Evolutionary conservation across 306 rosid species (phyloP).

Genomic region (Cicer pinnatifidum): DNA sequence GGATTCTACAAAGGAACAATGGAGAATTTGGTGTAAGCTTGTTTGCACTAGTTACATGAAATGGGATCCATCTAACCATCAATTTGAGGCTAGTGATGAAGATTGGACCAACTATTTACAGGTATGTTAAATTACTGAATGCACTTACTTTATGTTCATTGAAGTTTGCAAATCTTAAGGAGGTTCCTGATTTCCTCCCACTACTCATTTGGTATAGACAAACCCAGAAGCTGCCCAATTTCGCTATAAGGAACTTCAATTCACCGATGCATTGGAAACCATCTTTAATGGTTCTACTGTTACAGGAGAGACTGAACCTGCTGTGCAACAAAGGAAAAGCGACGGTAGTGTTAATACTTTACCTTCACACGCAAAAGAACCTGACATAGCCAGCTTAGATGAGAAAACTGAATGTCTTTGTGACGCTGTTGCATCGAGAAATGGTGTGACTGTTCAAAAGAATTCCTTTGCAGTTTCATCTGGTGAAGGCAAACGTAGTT

Average conservation of each 20-base stretch:
- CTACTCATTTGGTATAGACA: conserved; percentile 49
- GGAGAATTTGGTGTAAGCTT: conserved; percentile 71
- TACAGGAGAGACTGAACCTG: conserved; percentile 50
- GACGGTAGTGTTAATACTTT: conserved; percentile 48
- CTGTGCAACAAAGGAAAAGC: conserved; percentile 41
- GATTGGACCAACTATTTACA: conserved; percentile 62
- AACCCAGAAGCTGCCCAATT: conserved; percentile 64
- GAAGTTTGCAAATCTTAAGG: conserved; percentile 13
- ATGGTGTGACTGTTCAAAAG: conserved; percentile 39
- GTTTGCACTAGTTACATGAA: conserved; percentile 58
- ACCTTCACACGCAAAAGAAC: conserved; percentile 44
- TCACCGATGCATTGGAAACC: conserved; percentile 45
- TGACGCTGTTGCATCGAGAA: conserved; percentile 53
- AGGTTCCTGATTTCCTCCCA: conserved; percentile 29
- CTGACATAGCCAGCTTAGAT: conserved; percentile 39
- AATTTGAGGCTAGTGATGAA: conserved; percentile 61
- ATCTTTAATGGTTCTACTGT: conserved; percentile 50
- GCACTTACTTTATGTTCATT: conserved; percentile 29
- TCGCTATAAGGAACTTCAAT: conserved; percentile 52
- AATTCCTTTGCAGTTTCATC: conserved; percentile 41
- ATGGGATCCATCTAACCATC: conserved; percentile 40
- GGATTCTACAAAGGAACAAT: conserved; percentile 67
- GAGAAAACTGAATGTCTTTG: conserved; percentile 41
- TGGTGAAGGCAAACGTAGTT: conserved; percentile 46
- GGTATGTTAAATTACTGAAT: conserved; percentile 47